Evolutionary conservation across 305 asterid species (phyloP), one percentile per base, ranked within the genome.

Genomic region (Solanum chacoense): DNA sequence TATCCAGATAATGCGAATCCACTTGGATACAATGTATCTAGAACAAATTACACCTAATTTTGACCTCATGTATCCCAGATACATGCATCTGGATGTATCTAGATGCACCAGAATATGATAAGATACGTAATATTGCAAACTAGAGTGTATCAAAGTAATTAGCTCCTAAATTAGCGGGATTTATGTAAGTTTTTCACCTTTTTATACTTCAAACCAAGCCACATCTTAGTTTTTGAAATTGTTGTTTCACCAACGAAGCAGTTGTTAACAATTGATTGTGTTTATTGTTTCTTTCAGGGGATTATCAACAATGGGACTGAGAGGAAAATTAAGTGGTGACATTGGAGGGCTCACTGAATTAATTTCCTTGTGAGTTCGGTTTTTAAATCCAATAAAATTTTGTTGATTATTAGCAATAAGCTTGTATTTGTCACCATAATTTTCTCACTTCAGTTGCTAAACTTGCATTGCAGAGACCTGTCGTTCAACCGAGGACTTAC

Each of bases 291-390:
- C 63, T 92, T 59, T 91, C 96, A 97, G 99, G 90, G 97, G 98
- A 55, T 89, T 97, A 79, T 97, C 99, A 6, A 93, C 98, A 3
- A 95, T 96, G 99, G 98, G 98, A 71, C 83, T 97, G 24, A 91
- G 88, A 38, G 99, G 99, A 79, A 92, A 91, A 87, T 91, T 97
- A 91, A 92, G 93, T 3, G 99, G 98, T 38, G 99, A 96, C 89
- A 96, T 97, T 85, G 99, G 99, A 4, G 98, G 94, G 69, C 98
- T 97, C 87, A 90, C 94, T 13, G 98, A 95, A 90, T 91, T 97
- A 72, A 88, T 90, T 87, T 95, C 99, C 90, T 89, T 97, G 99
- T 97, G 89, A 94, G 99, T 94, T 22, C 87, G 63, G 8, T n/a
- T 20, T 76, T 29, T 11, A 76, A 36, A 24, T 72, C 14, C 12